A percentile compares a stretch with the other conserved stretches of the same genome.
phyloP scores from a whole-genome alignment of 192 early-diverging fungal genomes.

The Coemansia sp. region DNA sequence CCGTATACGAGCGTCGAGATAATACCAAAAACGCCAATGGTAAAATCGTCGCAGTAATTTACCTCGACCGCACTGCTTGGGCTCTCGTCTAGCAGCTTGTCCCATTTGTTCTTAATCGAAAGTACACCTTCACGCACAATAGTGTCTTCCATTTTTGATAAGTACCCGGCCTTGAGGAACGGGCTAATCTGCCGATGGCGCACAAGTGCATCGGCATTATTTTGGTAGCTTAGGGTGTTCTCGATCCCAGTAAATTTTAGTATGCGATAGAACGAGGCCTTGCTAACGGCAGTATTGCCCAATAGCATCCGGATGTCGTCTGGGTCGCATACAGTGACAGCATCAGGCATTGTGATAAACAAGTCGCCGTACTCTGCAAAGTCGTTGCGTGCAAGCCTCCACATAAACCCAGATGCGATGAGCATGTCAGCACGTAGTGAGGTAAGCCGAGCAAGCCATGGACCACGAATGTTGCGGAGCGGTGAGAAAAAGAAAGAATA shows the following conservation, averaged over 20 bases:
- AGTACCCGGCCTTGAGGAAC: constrained; percentile 16
- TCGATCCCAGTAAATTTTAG: constrained; percentile 33
- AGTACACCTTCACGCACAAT: constrained; percentile 32
- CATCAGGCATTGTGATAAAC: constrained; percentile 14
- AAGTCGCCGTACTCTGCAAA: constrained; percentile 26
- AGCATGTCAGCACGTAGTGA: background rate
- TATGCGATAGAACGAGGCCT: constrained; percentile 15
- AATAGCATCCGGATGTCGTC: constrained; percentile 24
- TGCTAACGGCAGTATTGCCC: constrained; percentile 16
- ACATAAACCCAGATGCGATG: background rate
- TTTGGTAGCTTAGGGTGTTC: constrained; percentile 21
- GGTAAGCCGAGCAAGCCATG: background rate
- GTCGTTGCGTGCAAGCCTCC: background rate
- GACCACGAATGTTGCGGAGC: background rate
- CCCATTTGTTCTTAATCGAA: constrained; percentile 34
- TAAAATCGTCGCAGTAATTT: constrained; percentile 34
- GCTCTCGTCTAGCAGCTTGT: constrained; percentile 19
- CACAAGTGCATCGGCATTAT: constrained; percentile 20
- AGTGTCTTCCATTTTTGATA: constrained; percentile 36
- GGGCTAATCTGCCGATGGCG: constrained; percentile 35
- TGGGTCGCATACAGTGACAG: constrained; percentile 26
- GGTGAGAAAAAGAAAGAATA: background rate
- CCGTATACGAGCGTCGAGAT: constrained; percentile 35
- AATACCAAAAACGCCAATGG: constrained; percentile 27
- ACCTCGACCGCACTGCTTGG: constrained; percentile 19